Conservation (phyloP, 2,329 filamentous ascomycete species). For the Beauveria sp. region DNA sequence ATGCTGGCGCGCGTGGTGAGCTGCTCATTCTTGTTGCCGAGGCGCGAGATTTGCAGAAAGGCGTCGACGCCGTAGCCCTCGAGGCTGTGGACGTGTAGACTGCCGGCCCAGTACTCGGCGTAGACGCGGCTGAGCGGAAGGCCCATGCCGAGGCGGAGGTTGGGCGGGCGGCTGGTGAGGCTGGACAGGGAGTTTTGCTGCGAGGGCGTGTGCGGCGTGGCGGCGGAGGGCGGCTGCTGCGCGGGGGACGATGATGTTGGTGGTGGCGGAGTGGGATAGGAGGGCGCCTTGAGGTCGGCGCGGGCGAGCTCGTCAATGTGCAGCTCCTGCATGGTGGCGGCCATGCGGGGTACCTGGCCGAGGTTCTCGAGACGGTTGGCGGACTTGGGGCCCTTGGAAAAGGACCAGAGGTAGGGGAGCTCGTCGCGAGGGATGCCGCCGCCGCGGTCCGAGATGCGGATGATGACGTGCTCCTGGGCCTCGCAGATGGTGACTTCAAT, state of each 20-base stretch:
- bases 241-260: too few relatives aligned
- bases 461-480: slow-evolving; percentile 88
- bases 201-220: slow-evolving; percentile 16
- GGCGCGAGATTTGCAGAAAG: slow-evolving; percentile 89
- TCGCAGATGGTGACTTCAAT: slow-evolving; percentile 95
- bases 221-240: neutral
- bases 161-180: slow-evolving; percentile 74
- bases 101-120: slow-evolving; percentile 96
- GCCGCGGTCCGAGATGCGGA: slow-evolving; percentile 90
- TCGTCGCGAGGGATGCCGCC: slow-evolving; percentile 83
- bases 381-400: slow-evolving; percentile 82
- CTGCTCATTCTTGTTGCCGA: slow-evolving; percentile 97
- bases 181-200: slow-evolving; percentile 62
- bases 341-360: slow-evolving; percentile 78
- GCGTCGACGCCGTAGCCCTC: slow-evolving; percentile 95
- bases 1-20: slow-evolving; percentile 70
- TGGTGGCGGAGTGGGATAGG: slow-evolving; percentile 18
- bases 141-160: slow-evolving; percentile 85
- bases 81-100: slow-evolving; percentile 79
- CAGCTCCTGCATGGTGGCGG: slow-evolving; percentile 87
- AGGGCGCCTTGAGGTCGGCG: slow-evolving; percentile 34
- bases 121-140: slow-evolving; percentile 90
- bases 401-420: slow-evolving; percentile 90
- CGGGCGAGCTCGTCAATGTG: slow-evolving; percentile 35
- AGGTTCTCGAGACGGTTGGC: slow-evolving; percentile 76